These are phyloP conservation scores for Xerocomus brunneocitrinus DNA, from an alignment of 768 basidiomycete species.

Conservation along the genomic window DNA sequence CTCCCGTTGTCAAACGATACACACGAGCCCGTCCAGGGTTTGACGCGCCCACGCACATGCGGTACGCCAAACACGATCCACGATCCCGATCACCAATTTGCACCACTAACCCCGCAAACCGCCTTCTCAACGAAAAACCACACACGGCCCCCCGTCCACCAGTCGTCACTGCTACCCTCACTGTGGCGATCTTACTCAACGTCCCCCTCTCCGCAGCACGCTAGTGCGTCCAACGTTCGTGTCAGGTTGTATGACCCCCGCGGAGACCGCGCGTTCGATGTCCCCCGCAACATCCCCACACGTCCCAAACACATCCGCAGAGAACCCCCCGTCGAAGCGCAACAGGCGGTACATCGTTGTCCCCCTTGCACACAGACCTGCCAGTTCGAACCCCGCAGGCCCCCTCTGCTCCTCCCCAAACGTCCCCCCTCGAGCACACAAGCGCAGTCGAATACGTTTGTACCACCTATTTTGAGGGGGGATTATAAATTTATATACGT, in stretches of 20 bases:
- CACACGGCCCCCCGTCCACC: background rate
- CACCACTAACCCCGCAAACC: background rate
- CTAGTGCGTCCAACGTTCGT: conserved; percentile 55
- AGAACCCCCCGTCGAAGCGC: conserved; percentile 15
- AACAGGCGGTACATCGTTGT: background rate
- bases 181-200: conserved; percentile 4
- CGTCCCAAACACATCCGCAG: conserved; percentile 45
- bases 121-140: background rate
- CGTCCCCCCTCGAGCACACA: background rate
- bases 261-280: conserved; percentile 42
- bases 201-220: conserved; percentile 25
- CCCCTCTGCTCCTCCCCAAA: background rate
- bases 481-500: background rate
- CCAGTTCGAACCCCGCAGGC: background rate
- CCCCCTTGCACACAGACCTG: conserved; percentile 24
- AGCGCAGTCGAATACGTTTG: background rate
- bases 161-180: background rate
- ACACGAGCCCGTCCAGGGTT: background rate
- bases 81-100: background rate
- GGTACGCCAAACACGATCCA: background rate
- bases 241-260: conserved; percentile 47
- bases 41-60: background rate
- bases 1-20: background rate
- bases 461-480: background rate
- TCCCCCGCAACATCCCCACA: conserved; percentile 35